Conservation (phyloP, 208 protist species). For the Leishmania guyanensis region DNA sequence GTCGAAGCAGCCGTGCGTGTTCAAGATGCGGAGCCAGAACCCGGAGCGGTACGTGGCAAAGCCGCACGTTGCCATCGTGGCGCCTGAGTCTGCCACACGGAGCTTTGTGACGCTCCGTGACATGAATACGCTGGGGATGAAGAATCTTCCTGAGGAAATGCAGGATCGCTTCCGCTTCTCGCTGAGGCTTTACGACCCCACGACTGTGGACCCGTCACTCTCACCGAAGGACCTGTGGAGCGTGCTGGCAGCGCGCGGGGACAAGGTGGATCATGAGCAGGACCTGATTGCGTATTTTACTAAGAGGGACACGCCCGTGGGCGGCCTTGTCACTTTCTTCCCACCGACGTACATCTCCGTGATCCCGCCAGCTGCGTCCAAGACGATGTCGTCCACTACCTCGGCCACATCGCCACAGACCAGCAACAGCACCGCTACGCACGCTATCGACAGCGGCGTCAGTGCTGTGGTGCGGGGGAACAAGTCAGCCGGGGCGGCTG, state of each 20-base stretch:
- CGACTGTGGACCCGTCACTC: slow-evolving; percentile 13
- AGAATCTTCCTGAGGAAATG: slow-evolving; percentile 38
- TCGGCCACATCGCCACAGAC: neutral
- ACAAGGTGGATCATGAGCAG: slow-evolving; percentile 43
- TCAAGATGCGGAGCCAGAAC: slow-evolving; percentile 67
- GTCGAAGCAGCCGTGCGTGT: slow-evolving; percentile 48
- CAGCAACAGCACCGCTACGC: neutral
- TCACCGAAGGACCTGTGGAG: slow-evolving; percentile 40
- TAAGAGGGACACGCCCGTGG: slow-evolving; percentile 30
- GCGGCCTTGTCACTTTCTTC: slow-evolving; percentile 48
- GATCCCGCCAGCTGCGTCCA: slow-evolving; percentile 4
- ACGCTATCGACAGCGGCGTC: neutral
- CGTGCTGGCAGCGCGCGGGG: slow-evolving; percentile 19
- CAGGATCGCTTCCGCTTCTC: slow-evolving; percentile 54
- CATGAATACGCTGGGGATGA: slow-evolving; percentile 30
- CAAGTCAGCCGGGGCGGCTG: neutral
- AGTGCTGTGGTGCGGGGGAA: neutral
- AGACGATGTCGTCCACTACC: neutral
- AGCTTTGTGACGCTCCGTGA: slow-evolving; percentile 61
- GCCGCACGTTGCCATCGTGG: slow-evolving; percentile 57
- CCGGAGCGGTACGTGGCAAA: slow-evolving; percentile 72
- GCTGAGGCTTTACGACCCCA: slow-evolving; percentile 38
- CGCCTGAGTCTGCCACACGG: slow-evolving; percentile 48
- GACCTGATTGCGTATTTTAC: slow-evolving; percentile 50
- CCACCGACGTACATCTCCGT: slow-evolving; percentile 39